Conservation (phyloP, 208 protist species). For the Acanthamoeba royreba region DNA sequence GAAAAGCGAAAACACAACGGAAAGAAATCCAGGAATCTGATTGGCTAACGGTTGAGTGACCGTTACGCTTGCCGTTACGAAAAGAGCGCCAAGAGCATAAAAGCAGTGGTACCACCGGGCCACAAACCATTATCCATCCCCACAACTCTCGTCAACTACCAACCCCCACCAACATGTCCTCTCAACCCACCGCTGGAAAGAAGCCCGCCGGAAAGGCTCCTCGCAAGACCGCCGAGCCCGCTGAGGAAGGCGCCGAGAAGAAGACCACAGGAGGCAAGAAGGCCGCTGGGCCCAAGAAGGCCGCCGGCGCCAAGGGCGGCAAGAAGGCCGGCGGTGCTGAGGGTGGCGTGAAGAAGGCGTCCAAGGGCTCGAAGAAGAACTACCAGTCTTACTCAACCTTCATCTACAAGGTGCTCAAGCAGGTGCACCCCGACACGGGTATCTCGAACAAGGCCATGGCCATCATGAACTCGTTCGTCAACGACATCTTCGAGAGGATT, state of each 20-base stretch:
- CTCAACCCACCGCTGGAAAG: not conserved
- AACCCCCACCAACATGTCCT: not conserved
- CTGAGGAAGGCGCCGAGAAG: not conserved
- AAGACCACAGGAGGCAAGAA: constrained; percentile 24
- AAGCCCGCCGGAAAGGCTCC: not conserved
- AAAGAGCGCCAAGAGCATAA: too few species aligned
- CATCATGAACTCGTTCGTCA: constrained; percentile 96
- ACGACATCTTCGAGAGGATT: constrained; percentile 96
- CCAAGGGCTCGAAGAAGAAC: constrained; percentile 18
- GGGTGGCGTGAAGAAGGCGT: not conserved
- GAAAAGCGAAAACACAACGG: too few species aligned
- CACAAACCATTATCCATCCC: too few species aligned
- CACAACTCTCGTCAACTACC: too few species aligned
- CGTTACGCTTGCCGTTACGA: too few species aligned
- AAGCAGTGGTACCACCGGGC: too few species aligned
- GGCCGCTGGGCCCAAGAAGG: not conserved
- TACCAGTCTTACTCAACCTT: constrained; percentile 67
- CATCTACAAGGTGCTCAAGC: constrained; percentile 87
- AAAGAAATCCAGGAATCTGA: too few species aligned
- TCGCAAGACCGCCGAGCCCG: not conserved
- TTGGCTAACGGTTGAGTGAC: too few species aligned
- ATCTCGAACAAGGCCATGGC: constrained; percentile 96
- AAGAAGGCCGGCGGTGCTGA: not conserved
- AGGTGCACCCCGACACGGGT: constrained; percentile 96
- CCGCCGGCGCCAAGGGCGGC: not conserved